These are phyloP conservation scores for Tylopilus orsonianus DNA, from an alignment of 1,284 basidiomycete genomes.

Conservation along the genomic window DNA sequence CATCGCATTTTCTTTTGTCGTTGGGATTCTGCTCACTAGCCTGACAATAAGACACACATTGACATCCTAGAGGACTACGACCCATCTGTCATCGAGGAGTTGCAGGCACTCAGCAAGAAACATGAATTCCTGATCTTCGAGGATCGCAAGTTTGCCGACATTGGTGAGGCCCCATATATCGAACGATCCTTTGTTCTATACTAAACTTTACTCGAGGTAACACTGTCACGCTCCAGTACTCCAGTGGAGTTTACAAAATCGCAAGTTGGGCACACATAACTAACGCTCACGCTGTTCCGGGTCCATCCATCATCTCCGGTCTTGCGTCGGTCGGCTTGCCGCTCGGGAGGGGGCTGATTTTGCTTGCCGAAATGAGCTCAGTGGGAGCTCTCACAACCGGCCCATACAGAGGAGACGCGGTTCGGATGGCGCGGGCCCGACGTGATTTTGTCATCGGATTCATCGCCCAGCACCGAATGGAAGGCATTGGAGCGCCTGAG, in stretches of 20 bases:
- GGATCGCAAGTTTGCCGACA: constrained; percentile 99
- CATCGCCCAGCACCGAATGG: constrained; percentile 87
- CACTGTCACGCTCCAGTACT: constrained; percentile 95
- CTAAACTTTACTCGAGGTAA: constrained; percentile 62
- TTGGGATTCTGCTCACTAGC: constrained; percentile 26
- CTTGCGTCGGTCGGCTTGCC: constrained; percentile 85
- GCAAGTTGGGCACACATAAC: constrained; percentile 97
- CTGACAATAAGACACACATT: constrained; percentile 81
- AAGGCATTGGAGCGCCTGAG: constrained; percentile 51
- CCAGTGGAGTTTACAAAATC: constrained; percentile 90
- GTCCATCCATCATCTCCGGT: constrained; percentile 90
- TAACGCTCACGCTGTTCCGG: constrained; percentile 94
- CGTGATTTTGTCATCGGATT: constrained; percentile 93
- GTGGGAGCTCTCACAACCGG: constrained; percentile 85
- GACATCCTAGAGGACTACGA: constrained; percentile 96
- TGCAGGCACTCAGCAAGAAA: constrained; percentile 73
- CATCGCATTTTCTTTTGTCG: constrained; percentile 31
- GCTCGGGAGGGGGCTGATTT: constrained; percentile 76
- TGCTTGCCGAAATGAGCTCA: constrained; percentile 97
- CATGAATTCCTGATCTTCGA: constrained; percentile 98
- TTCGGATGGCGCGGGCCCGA: constrained; percentile 81
- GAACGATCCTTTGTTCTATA: neutral
- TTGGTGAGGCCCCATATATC: constrained; percentile 56
- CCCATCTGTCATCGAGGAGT: constrained; percentile 64
- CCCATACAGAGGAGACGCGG: constrained; percentile 82